Conservation (phyloP, 768 basidiomycete genomes). For the Mycena maculata region DNA sequence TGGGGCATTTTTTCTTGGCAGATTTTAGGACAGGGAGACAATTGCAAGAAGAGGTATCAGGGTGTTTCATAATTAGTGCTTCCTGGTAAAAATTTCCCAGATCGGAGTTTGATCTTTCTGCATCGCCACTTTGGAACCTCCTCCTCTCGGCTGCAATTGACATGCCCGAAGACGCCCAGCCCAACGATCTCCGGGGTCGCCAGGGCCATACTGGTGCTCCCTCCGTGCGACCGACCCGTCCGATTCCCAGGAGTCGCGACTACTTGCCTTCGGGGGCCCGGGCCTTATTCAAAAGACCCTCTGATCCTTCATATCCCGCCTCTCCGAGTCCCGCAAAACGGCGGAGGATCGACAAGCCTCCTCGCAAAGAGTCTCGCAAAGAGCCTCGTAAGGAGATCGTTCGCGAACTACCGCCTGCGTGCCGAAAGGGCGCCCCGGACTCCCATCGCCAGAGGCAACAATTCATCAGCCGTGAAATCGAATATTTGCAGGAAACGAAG, state of each 20-base stretch:
- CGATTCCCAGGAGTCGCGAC: background rate
- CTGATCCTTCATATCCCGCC: constrained; percentile 12
- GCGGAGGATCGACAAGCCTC: constrained; percentile 12
- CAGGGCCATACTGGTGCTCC: background rate
- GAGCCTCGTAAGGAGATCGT: constrained; percentile 16
- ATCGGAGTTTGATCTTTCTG: too few species aligned
- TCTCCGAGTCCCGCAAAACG: constrained; percentile 28
- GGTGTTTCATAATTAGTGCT: too few species aligned
- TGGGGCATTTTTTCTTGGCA: too few species aligned
- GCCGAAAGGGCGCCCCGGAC: constrained; percentile 16
- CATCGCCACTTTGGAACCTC: too few species aligned
- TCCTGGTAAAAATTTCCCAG: too few species aligned
- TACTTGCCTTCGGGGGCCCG: background rate
- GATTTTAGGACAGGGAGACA: too few species aligned
- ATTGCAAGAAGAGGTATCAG: too few species aligned
- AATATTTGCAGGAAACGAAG: constrained; percentile 14
- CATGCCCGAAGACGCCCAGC: constrained; percentile 31
- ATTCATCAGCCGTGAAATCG: constrained; percentile 27
- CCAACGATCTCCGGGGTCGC: constrained; percentile 29
- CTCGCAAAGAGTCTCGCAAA: constrained; percentile 12
- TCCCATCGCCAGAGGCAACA: constrained; percentile 9
- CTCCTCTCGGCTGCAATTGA: background rate
- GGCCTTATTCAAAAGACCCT: constrained; percentile 22
- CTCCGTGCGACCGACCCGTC: background rate
- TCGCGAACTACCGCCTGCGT: constrained; percentile 20